Conservation (phyloP, 345 rosid species). For the Arabis hirsuta region DNA sequence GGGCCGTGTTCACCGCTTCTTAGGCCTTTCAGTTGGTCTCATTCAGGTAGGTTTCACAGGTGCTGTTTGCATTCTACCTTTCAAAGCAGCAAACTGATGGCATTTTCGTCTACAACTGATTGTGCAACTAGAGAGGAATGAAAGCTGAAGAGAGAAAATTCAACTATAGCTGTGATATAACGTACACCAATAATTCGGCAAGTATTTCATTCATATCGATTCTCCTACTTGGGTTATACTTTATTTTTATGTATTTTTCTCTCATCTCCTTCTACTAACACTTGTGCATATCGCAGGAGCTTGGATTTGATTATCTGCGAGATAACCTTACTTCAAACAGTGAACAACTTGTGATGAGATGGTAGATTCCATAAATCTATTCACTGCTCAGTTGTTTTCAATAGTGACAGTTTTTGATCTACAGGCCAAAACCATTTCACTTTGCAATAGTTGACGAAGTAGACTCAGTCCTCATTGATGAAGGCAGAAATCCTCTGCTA, state of each 20-base stretch:
- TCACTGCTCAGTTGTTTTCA: conserved; percentile 22
- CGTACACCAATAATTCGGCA: conserved; percentile 92
- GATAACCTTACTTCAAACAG: conserved; percentile 85
- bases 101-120: conserved; percentile 28
- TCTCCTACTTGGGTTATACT: conserved; percentile 10
- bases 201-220: conserved; percentile 42
- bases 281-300: conserved; percentile 66
- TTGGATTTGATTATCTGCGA: conserved; percentile 98
- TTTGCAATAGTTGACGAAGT: conserved; percentile 98
- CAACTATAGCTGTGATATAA: conserved; percentile 85
- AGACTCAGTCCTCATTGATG: conserved; percentile 97
- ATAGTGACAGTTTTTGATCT: conserved; percentile 35
- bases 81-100: conserved; percentile 24
- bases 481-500: conserved; percentile 95
- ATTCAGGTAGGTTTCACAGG: conserved; percentile 62
- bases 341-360: conserved; percentile 95
- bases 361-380: conserved; percentile 53
- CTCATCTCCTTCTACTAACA: conserved; percentile 24
- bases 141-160: conserved; percentile 74
- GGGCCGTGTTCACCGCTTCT: conserved; percentile 93
- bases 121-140: conserved; percentile 74
- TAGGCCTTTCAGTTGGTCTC: conserved; percentile 97
- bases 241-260: neutral
- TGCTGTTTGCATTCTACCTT: conserved; percentile 6
- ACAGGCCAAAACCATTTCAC: conserved; percentile 97